Evolutionary conservation across 2,329 filamentous ascomycete species (phyloP).

Genomic region (Claviceps purpurea): DNA sequence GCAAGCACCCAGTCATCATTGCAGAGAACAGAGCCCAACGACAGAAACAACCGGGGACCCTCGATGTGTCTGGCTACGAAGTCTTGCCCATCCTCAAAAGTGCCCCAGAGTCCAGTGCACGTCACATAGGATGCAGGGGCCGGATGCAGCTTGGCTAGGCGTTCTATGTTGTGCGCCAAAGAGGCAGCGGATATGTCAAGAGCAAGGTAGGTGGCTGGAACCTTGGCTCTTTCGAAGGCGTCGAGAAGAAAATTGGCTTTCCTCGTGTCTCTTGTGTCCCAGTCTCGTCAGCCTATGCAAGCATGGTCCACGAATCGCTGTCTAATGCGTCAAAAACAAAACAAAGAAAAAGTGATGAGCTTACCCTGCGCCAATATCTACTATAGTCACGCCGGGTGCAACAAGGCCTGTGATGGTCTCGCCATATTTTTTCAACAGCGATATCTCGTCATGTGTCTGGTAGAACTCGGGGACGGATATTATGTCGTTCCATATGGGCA

Average conservation of each 20-base stretch:
- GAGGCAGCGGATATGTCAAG: slow-evolving; percentile 27
- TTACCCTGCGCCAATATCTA: slow-evolving; percentile 30
- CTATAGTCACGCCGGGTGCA: slow-evolving; percentile 19
- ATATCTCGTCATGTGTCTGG: slow-evolving; percentile 27
- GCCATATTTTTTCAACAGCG: slow-evolving; percentile 22
- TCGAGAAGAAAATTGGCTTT: slow-evolving; percentile 26
- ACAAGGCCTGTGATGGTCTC: slow-evolving; percentile 19
- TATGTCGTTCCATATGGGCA: slow-evolving; percentile 27
- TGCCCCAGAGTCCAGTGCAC: slow-evolving; percentile 27
- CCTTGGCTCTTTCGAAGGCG: slow-evolving; percentile 18
- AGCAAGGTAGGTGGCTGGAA: slow-evolving; percentile 22
- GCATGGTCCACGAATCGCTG: background rate
- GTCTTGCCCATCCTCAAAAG: slow-evolving; percentile 22
- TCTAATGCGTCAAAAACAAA: background rate
- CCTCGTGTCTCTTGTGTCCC: slow-evolving; percentile 22
- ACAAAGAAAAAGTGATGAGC: slow-evolving; percentile 7
- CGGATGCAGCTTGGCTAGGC: slow-evolving; percentile 18
- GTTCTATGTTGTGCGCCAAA: slow-evolving; percentile 20
- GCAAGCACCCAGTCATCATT: slow-evolving; percentile 26
- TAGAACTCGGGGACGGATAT: slow-evolving; percentile 27
- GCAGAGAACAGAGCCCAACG: slow-evolving; percentile 28
- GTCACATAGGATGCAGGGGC: slow-evolving; percentile 14
- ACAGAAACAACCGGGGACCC: slow-evolving; percentile 24
- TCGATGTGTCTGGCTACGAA: slow-evolving; percentile 16
- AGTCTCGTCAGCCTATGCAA: background rate